A percentile compares a stretch with the other conserved stretches of the same genome.
Conservation (phyloP, 352 stramenopile genomes). For the Pythium myriotylum region DNA sequence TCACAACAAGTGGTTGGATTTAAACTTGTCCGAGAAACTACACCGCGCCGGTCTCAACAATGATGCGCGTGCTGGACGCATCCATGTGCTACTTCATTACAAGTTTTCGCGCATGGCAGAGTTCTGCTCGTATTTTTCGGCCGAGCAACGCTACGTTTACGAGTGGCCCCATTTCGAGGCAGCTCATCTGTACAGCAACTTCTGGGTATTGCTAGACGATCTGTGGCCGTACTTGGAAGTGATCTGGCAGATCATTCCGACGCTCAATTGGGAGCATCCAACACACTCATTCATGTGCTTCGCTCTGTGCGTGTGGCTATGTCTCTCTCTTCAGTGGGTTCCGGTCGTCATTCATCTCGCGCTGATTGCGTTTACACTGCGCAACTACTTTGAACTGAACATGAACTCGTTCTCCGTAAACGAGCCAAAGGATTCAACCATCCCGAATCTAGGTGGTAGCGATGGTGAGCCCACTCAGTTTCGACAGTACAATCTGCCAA, state of each 20-base stretch:
- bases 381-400: conserved; percentile 87
- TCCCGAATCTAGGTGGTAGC: conserved; percentile 27
- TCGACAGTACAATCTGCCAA: conserved; percentile 78
- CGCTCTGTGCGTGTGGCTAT: conserved; percentile 81
- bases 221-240: conserved; percentile 87
- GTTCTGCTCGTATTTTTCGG: conserved; percentile 79
- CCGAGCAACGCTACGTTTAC: conserved; percentile 73
- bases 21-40: conserved; percentile 78
- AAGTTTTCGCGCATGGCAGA: conserved; percentile 87
- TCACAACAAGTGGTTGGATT: conserved; percentile 88
- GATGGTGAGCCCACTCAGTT: conserved; percentile 56
- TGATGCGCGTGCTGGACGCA: conserved; percentile 72
- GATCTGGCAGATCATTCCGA: conserved; percentile 80
- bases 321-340: conserved; percentile 81
- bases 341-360: conserved; percentile 78
- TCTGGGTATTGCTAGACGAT: conserved; percentile 84
- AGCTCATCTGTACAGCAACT: conserved; percentile 84
- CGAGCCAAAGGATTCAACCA: conserved; percentile 46
- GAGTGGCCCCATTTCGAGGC: conserved; percentile 85
- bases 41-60: conserved; percentile 83
- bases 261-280: conserved; percentile 84
- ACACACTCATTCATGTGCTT: conserved; percentile 88
- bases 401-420: conserved; percentile 72
- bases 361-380: conserved; percentile 78
- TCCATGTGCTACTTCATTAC: conserved; percentile 86